Base-by-base conservation (phyloP, 2,329 filamentous ascomycete species). In the Pyricularia pennisetigena region DNA sequence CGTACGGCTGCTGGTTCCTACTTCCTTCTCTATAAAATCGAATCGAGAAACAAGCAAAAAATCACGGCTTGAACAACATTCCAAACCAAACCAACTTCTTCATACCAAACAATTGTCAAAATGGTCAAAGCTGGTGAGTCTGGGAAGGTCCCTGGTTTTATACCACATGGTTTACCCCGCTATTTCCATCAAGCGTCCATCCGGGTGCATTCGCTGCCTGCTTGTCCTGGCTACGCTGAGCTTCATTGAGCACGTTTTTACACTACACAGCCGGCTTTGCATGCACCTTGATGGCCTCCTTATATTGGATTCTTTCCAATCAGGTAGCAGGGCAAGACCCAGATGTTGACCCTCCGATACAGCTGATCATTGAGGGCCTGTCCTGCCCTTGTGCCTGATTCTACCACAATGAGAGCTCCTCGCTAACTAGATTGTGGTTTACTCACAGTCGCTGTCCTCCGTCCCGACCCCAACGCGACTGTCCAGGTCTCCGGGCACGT, bases 41-140 rank as follows among this genome's bases (percentile, higher is more conserved):
- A 1, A 14, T 14, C n/a, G 24, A 24, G 23, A 12, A 61, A 61
- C n/a, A 61, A n/a, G 41, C 20, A 49, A 49, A 35, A n/a, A 49
- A 49, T 1, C 20, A 49, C 41, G 12, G 3, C 7, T 20, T 20
- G n/a, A 59, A 24, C 28, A 62, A 64, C 35, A 30, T 26, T 10
- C 59, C 26, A 54, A 24, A 62, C 24, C 24, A 30, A 69, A 67
- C 8, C n/a, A 65, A 35, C 59, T 65, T 14, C 69, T 69, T 68
- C 65, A 71, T 69, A 70, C 70, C 69, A 74, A 69, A 77, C 75
- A 83, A 74, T 82, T 83, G 82, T 83, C 90, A 97, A 89, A 89
- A 97, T 97, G 94, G 94, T 97, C 86, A 97, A 97, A 88, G 94
- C 94, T 84, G 92, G 93, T 97, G 88, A 35, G 66, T 67, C 16